Evolutionary conservation across 2,329 filamentous ascomycete species (phyloP).

Genomic region (Alternaria arborescens): DNA sequence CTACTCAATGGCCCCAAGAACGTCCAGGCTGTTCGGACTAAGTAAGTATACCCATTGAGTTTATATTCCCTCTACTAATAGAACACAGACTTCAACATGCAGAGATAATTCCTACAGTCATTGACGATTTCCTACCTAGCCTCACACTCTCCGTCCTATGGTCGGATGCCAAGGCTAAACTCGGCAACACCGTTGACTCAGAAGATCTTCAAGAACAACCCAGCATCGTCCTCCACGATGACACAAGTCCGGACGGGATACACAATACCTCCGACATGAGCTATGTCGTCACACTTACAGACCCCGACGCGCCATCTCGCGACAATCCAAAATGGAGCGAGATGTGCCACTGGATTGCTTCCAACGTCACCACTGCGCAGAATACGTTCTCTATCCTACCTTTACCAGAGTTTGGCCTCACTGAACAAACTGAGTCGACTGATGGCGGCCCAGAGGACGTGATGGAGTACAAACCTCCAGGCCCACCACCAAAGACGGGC

Average conservation of each 20-base stretch:
- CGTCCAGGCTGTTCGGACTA: conserved; percentile 37
- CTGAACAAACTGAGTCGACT: conserved; percentile 11
- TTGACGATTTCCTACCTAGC: conserved; percentile 67
- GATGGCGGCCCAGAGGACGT: conserved; percentile 49
- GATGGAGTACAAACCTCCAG: conserved; percentile 62
- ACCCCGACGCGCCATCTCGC: conserved; percentile 66
- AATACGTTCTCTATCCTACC: conserved; percentile 36
- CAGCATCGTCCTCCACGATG: conserved; percentile 50
- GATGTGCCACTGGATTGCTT: conserved; percentile 65
- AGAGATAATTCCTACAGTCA: conserved; percentile 59
- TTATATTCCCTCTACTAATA: conserved; percentile 2
- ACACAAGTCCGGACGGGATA: conserved; percentile 30
- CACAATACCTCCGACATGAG: conserved; percentile 41
- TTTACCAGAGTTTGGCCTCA: conserved; percentile 32
- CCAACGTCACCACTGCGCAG: conserved; percentile 45
- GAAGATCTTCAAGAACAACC: conserved; percentile 55
- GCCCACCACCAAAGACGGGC: conserved; percentile 64
- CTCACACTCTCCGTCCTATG: conserved; percentile 61
- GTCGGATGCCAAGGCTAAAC: conserved; percentile 49
- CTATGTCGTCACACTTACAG: conserved; percentile 63
- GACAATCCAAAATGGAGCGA: conserved; percentile 64
- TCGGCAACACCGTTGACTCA: conserved; percentile 65
- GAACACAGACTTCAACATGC: conserved; percentile 47
- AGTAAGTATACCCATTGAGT: conserved; percentile 26
- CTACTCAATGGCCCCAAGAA: conserved; percentile 21